phyloP scores from a whole-genome alignment of 768 basidiomycete species.

The Tephrocybe sp. region DNA sequence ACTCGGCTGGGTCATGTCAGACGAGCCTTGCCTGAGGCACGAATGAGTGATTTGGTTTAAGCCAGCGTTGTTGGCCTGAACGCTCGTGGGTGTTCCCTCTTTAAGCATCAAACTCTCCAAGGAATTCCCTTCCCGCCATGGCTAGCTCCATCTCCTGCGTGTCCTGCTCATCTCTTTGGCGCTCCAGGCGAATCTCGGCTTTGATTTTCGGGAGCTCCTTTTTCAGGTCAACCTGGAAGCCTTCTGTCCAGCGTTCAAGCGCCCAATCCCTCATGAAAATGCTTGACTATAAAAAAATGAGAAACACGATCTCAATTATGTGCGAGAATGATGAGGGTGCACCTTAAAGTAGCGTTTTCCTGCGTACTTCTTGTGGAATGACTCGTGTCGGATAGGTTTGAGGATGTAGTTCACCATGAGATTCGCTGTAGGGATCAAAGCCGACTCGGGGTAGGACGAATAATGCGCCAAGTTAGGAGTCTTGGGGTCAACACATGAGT shows the following conservation, averaged over 20 bases:
- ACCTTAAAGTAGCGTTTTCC: slow-evolving; percentile 90
- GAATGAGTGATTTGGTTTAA: background rate
- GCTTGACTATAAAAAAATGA: slow-evolving; percentile 54
- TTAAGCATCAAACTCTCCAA: slow-evolving; percentile 15
- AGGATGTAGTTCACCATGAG: slow-evolving; percentile 92
- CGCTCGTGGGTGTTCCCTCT: background rate
- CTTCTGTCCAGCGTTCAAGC: slow-evolving; percentile 67
- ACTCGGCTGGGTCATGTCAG: slow-evolving; percentile 1
- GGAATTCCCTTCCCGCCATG: slow-evolving; percentile 6
- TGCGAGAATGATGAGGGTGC: slow-evolving; percentile 4
- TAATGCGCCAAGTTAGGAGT: slow-evolving; percentile 90
- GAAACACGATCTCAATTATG: background rate
- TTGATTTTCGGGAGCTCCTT: slow-evolving; percentile 61
- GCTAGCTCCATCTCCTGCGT: slow-evolving; percentile 14
- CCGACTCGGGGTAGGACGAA: slow-evolving; percentile 86
- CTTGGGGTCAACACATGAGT: slow-evolving; percentile 29
- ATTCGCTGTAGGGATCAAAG: slow-evolving; percentile 84
- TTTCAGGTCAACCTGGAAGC: slow-evolving; percentile 52
- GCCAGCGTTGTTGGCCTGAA: background rate
- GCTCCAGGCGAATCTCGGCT: slow-evolving; percentile 45
- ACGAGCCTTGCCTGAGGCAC: background rate
- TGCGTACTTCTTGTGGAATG: slow-evolving; percentile 93
- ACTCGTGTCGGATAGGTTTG: slow-evolving; percentile 73
- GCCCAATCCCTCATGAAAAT: slow-evolving; percentile 87
- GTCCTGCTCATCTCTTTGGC: slow-evolving; percentile 30